Percentiles rank a stretch among this genome's conserved stretches.
Conservation (phyloP, 176 grass and related monocot species). For the Musa acuminata region DNA sequence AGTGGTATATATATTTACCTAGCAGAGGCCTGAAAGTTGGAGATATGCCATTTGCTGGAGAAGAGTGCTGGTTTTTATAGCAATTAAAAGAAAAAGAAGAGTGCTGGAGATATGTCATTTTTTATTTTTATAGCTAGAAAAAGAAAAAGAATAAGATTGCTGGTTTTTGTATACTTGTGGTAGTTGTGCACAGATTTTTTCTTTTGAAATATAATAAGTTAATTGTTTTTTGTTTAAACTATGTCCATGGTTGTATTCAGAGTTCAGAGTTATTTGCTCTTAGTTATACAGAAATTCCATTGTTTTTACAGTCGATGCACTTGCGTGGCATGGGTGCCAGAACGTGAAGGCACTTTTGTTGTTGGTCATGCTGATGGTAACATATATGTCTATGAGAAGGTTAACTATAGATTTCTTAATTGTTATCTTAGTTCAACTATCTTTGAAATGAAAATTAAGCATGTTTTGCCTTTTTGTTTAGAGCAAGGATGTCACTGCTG, state of each 20-base stretch:
- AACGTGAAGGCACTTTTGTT: slow-evolving; percentile 72
- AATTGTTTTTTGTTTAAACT: not conserved
- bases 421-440: slow-evolving; percentile 8
- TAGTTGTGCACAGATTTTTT: not conserved
- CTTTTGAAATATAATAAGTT: not conserved
- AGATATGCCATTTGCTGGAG: not conserved
- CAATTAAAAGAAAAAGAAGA: not conserved
- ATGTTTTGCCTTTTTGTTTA: slow-evolving; percentile 28
- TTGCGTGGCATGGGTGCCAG: slow-evolving; percentile 75
- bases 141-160: not conserved
- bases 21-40: no score
- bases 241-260: not conserved
- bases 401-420: slow-evolving; percentile 17
- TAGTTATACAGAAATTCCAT: not conserved
- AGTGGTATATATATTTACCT: no score
- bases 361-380: slow-evolving; percentile 86
- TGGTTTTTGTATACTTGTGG: not conserved
- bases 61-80: not conserved
- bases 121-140: not conserved
- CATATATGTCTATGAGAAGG: slow-evolving; percentile 95
- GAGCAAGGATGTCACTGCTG: slow-evolving; percentile 83
- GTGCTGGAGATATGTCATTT: not conserved
- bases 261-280: not conserved
- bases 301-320: slow-evolving; percentile 68
- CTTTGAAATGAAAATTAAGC: slow-evolving; percentile 20